Evolutionary conservation across 2,329 filamentous ascomycete species (phyloP).

Genomic region (Penicillium sp.): DNA sequence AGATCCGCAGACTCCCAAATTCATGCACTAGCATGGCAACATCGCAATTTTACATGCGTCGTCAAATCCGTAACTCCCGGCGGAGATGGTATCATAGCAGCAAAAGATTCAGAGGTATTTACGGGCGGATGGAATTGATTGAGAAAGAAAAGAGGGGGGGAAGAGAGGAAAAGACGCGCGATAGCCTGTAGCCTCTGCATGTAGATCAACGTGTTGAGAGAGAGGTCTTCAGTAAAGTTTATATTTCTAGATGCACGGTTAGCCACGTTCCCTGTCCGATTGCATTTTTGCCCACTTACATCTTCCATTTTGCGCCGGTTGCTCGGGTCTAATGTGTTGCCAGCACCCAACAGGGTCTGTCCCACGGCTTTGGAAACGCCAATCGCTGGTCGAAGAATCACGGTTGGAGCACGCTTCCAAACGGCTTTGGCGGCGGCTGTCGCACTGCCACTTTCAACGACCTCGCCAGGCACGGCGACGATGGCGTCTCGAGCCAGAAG

Average conservation of each 20-base stretch:
- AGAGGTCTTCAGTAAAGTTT: slow-evolving; percentile 45
- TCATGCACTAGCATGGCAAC: slow-evolving; percentile 11
- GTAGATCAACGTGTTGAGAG: neutral
- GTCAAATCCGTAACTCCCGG: slow-evolving; percentile 5
- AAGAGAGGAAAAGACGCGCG: neutral
- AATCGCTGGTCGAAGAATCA: slow-evolving; percentile 87
- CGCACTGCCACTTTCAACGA: slow-evolving; percentile 83
- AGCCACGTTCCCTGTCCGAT: slow-evolving; percentile 7
- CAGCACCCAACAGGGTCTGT: slow-evolving; percentile 87
- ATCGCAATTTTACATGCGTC: slow-evolving; percentile 16
- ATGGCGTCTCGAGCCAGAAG: slow-evolving; percentile 86
- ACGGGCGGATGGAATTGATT: slow-evolving; percentile 7
- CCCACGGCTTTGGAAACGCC: slow-evolving; percentile 87
- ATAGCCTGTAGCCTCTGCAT: neutral
- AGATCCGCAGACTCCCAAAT: slow-evolving; percentile 4
- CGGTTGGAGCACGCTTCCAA: slow-evolving; percentile 82
- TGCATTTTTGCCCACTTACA: slow-evolving; percentile 62
- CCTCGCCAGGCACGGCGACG: slow-evolving; percentile 89
- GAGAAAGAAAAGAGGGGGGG: neutral
- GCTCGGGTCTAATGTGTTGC: slow-evolving; percentile 84
- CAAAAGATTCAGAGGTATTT: slow-evolving; percentile 12
- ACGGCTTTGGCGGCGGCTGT: slow-evolving; percentile 80
- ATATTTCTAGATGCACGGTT: slow-evolving; percentile 43
- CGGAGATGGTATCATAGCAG: slow-evolving; percentile 23
- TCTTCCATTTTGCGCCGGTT: slow-evolving; percentile 83